Base-by-base conservation (phyloP, 192 early-diverging fungal species). In the Coemansia aciculifera region DNA sequence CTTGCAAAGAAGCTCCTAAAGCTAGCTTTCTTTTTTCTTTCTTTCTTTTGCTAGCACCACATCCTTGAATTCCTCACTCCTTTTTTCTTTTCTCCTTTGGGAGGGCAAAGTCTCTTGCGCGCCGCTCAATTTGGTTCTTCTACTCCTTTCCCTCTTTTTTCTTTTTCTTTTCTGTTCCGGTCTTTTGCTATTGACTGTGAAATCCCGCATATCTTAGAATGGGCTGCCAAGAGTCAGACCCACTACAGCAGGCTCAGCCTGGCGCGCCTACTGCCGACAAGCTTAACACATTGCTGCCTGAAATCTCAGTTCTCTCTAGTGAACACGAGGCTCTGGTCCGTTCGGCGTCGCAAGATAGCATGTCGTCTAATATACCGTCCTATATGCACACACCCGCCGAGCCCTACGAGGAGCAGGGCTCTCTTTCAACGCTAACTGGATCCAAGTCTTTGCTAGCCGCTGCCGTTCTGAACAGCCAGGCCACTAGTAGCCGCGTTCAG, bases 321-420 rank as follows among this genome's bases (percentile, higher is more conserved):
- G 54, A 56, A 31, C 29, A 56, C 15, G 54, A 32, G 3, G 15
- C 5, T 19, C 29, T 56, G 5, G 54, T 7, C 29, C 54, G 54
- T 31, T 48, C 43, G 21, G 34, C 29, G 44, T 32, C 54, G 54
- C 54, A 56, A 56, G 54, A 56, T 6, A 56, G 54, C 54, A 17
- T 56, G 23, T 39, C 62, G 42, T 69, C 69, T 59, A 52, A 40
- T 3, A 66, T 61, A 9, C 57, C 48, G 6, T 77, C 75, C 10
- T 77, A 77, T 51, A 27, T 67, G 12, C 75, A 72, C 66, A 77
- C 75, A 12, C 75, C 75, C 1, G 66, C 75, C 34, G 75, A 77
- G 66, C 75, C 69, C 17, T 77, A 77, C 56, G 70, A 61, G 21
- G 61, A 66, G 42, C 60, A 66, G n/a, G 34, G 44, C 15, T 24